A percentile compares a stretch with the other conserved stretches of the same genome.
Evolutionary conservation across 2,329 filamentous ascomycete genomes (phyloP).

Genomic region (Aspergillus pseudonomiae): DNA sequence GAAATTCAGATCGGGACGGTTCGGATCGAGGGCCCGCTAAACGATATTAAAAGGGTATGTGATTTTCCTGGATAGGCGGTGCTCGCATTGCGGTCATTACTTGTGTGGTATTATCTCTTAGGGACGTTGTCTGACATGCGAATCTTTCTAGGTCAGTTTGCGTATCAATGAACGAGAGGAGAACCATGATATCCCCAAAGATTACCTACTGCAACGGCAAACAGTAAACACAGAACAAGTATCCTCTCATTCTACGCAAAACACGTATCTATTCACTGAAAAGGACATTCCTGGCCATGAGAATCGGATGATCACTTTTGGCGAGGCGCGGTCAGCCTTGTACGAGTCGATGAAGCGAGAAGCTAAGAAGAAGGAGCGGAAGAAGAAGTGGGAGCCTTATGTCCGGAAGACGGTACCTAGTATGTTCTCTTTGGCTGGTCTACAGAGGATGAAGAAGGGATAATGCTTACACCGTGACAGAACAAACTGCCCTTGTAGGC

Average conservation of each 20-base stretch:
- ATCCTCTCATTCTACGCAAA: slow-evolving; percentile 59
- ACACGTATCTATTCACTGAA: slow-evolving; percentile 91
- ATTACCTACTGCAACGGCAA: slow-evolving; percentile 79
- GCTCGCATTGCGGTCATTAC: not conserved
- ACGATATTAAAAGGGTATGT: slow-evolving; percentile 52
- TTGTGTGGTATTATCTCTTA: not conserved
- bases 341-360: slow-evolving; percentile 52
- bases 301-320: slow-evolving; percentile 47
- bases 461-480: slow-evolving; percentile 46
- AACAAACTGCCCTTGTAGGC: slow-evolving; percentile 76
- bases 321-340: slow-evolving; percentile 49
- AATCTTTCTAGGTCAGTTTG: slow-evolving; percentile 63
- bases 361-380: slow-evolving; percentile 49
- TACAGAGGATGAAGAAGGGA: not conserved
- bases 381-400: slow-evolving; percentile 63
- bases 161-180: slow-evolving; percentile 68
- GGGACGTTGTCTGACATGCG: slow-evolving; percentile 12
- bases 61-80: not conserved
- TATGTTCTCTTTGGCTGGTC: slow-evolving; percentile 48
- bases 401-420: slow-evolving; percentile 68
- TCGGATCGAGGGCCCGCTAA: slow-evolving; percentile 59
- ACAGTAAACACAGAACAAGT: slow-evolving; percentile 52
- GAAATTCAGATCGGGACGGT: slow-evolving; percentile 82
- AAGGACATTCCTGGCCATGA: slow-evolving; percentile 83
- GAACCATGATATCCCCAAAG: slow-evolving; percentile 78